Evolutionary conservation across 345 rosid species (phyloP).

Genomic region (Alliaria petiolata): DNA sequence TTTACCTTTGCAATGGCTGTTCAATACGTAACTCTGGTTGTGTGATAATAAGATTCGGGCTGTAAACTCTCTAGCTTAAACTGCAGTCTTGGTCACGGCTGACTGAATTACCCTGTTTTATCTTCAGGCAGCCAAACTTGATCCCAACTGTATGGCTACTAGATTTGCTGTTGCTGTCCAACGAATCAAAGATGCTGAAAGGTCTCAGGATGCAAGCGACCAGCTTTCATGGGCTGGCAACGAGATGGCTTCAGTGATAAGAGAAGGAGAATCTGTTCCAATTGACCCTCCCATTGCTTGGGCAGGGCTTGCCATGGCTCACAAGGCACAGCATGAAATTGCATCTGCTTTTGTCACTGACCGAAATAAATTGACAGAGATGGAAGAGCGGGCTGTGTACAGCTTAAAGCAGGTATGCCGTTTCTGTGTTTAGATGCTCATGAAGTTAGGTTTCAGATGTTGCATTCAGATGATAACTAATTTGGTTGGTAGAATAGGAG

Average conservation of each 20-base stretch:
- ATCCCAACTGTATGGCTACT: constrained; percentile 89
- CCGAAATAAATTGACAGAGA: constrained; percentile 52
- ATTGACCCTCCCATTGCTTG: constrained; percentile 76
- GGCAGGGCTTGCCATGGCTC: constrained; percentile 96
- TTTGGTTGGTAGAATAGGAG: background rate
- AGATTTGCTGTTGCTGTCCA: constrained; percentile 92
- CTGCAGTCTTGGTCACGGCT: background rate
- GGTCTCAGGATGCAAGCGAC: constrained; percentile 88
- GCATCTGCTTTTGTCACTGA: constrained; percentile 73
- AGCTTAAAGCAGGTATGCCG: constrained; percentile 78
- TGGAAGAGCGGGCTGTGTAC: constrained; percentile 69
- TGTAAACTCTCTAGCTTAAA: background rate
- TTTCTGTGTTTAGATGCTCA: background rate
- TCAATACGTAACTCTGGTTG: background rate
- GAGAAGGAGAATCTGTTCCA: constrained; percentile 86
- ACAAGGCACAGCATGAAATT: constrained; percentile 87
- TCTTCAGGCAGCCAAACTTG: constrained; percentile 83
- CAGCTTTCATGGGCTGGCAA: constrained; percentile 91
- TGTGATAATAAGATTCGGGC: background rate
- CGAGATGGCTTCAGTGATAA: constrained; percentile 93
- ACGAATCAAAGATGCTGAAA: constrained; percentile 87
- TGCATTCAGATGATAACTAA: background rate
- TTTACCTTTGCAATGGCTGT: background rate
- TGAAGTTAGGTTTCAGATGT: constrained; percentile 4
- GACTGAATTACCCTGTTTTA: constrained; percentile 3